A percentile compares a stretch with the other conserved stretches of the same genome.
phyloP scores from a whole-genome alignment of 2,329 filamentous ascomycete species.

The Grosmannia clavigera region DNA sequence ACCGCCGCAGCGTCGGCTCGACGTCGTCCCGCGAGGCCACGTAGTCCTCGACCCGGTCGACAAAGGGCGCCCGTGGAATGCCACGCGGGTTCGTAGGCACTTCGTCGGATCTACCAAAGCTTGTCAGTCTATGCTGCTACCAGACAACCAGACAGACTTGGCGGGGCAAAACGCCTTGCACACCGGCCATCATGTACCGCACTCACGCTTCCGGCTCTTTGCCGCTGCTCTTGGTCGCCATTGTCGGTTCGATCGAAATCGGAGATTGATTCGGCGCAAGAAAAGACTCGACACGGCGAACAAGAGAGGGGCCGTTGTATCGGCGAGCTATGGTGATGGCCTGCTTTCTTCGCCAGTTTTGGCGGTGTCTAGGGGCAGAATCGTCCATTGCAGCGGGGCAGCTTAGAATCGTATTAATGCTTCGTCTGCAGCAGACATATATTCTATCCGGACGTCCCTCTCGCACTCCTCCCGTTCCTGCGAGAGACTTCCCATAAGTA shows the following conservation, averaged over 20 bases:
- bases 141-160: neutral
- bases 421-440: too few species aligned
- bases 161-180: neutral
- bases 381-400: neutral
- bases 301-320: neutral
- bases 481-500: neutral
- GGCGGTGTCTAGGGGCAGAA: constrained; percentile 11
- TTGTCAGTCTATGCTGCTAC: neutral
- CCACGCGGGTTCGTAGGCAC: constrained; percentile 65
- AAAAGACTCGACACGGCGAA: neutral
- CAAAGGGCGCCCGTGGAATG: constrained; percentile 73
- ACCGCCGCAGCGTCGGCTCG: constrained; percentile 67
- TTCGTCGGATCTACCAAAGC: constrained; percentile 21
- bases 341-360: neutral
- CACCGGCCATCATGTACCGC: neutral
- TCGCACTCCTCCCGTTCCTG: neutral
- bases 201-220: constrained; percentile 26
- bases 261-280: neutral
- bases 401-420: neutral
- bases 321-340: neutral
- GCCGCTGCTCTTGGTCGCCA: constrained; percentile 16
- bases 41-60: constrained; percentile 83
- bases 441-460: too few species aligned
- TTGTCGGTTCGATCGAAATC: neutral
- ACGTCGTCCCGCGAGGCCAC: constrained; percentile 67